phyloP scores from a whole-genome alignment of 169 alveolate genomes.

The Plasmodium cynomolgi region DNA sequence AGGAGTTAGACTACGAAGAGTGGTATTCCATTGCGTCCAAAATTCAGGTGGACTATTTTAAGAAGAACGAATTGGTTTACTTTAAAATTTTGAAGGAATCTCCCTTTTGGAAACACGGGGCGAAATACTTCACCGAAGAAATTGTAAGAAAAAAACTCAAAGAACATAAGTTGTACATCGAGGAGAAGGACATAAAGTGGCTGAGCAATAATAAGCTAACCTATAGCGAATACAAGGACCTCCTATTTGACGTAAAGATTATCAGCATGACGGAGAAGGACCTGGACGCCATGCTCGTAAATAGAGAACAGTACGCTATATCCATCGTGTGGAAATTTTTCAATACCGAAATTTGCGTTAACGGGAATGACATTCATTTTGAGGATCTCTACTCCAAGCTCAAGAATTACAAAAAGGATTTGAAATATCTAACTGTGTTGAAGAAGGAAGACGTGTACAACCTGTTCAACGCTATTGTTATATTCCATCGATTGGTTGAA shows the following conservation, averaged over 20 bases:
- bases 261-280: conserved; percentile 2
- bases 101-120: conserved; percentile 60
- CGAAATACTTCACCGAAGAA: conserved; percentile 9
- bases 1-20: conserved; percentile 53
- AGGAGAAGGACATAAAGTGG: conserved; percentile 4
- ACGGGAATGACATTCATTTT: conserved; percentile 29
- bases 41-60: conserved; percentile 48
- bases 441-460: conserved; percentile 45
- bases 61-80: conserved; percentile 48
- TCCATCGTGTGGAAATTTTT: conserved; percentile 55
- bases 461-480: conserved; percentile 37
- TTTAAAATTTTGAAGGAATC: conserved; percentile 32
- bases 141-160: not conserved
- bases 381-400: conserved; percentile 44
- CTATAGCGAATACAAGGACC: conserved; percentile 40
- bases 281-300: not conserved
- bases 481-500: conserved; percentile 48
- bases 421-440: conserved; percentile 1
- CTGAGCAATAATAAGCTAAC: conserved; percentile 17
- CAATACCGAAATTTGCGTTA: conserved; percentile 36
- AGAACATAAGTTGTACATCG: conserved; percentile 19
- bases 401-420: conserved; percentile 26
- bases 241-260: conserved; percentile 12
- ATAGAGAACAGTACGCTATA: conserved; percentile 43
- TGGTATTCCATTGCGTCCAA: conserved; percentile 63